Percentiles rank a stretch among this genome's conserved stretches.
Conservation (phyloP, 2,329 filamentous ascomycete genomes). For the Beauveria varroae region DNA sequence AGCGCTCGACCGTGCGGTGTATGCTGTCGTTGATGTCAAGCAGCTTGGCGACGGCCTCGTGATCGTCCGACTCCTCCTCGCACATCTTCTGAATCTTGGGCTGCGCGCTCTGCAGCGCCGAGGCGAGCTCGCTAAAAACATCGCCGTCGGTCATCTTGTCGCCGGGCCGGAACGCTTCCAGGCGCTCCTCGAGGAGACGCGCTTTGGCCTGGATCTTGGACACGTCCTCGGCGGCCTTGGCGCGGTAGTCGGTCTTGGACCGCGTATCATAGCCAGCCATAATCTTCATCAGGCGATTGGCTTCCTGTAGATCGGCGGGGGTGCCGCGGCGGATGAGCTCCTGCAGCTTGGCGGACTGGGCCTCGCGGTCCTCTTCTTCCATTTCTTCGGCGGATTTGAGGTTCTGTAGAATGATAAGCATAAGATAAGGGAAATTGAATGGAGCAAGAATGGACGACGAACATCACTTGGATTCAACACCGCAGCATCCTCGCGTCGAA, state of each 20-base stretch:
- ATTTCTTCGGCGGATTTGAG: conserved; percentile 96
- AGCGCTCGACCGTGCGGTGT: conserved; percentile 90
- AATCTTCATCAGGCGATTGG: conserved; percentile 96
- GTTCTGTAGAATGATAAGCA: conserved; percentile 47
- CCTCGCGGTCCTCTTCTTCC: conserved; percentile 92
- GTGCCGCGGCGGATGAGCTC: conserved; percentile 89
- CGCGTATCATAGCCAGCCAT: conserved; percentile 97
- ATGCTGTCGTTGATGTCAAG: conserved; percentile 99
- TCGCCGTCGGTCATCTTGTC: conserved; percentile 66
- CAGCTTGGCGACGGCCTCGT: conserved; percentile 89
- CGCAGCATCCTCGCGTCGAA: conserved; percentile 87
- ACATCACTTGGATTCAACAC: conserved; percentile 96
- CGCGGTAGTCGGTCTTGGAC: conserved; percentile 94
- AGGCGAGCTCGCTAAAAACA: conserved; percentile 76
- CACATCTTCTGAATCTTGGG: conserved; percentile 99
- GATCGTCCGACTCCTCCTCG: conserved; percentile 94
- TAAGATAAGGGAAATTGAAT: background rate
- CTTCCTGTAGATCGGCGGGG: conserved; percentile 90
- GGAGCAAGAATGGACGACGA: conserved; percentile 32
- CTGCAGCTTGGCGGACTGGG: conserved; percentile 96
- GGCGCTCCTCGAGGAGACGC: conserved; percentile 80
- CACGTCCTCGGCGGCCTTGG: conserved; percentile 94
- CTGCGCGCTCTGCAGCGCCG: conserved; percentile 83
- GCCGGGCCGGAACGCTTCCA: conserved; percentile 74
- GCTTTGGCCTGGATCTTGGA: conserved; percentile 94